A percentile compares a stretch with the other conserved stretches of the same genome.
Conservation (phyloP, 352 stramenopile genomes). For the Phytophthora multivora region DNA sequence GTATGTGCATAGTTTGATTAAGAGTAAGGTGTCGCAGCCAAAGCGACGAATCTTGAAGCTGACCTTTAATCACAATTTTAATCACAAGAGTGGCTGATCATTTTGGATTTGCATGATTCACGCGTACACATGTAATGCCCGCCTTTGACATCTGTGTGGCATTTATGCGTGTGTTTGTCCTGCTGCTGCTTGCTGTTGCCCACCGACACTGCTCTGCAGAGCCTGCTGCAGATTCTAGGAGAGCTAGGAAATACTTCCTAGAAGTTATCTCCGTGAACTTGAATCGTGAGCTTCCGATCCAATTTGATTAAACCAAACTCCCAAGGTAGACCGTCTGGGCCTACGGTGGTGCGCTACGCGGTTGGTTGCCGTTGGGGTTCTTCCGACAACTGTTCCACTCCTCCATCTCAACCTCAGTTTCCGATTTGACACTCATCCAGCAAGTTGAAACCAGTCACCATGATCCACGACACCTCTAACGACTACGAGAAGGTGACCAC, state of each 20-base stretch:
- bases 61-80: background rate
- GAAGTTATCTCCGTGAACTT: background rate
- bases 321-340: background rate
- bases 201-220: background rate
- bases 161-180: background rate
- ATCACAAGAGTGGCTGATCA: background rate
- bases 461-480: slow-evolving; percentile 14
- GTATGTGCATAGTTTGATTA: background rate
- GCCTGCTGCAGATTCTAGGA: background rate
- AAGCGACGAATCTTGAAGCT: background rate
- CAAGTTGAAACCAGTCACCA: slow-evolving; percentile 7
- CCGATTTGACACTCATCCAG: slow-evolving; percentile 16
- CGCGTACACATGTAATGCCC: background rate
- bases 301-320: background rate
- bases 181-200: background rate
- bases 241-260: background rate
- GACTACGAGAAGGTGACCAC: slow-evolving; percentile 36
- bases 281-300: background rate
- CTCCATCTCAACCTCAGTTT: slow-evolving; percentile 24
- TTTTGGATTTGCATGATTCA: background rate
- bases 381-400: slow-evolving; percentile 5
- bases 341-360: background rate
- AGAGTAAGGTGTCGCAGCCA: background rate
- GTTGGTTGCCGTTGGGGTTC: background rate
- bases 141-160: background rate